These are phyloP conservation scores for Aspergillus proliferans DNA, from an alignment of 2,329 filamentous ascomycete species.

Conservation along the genomic window DNA sequence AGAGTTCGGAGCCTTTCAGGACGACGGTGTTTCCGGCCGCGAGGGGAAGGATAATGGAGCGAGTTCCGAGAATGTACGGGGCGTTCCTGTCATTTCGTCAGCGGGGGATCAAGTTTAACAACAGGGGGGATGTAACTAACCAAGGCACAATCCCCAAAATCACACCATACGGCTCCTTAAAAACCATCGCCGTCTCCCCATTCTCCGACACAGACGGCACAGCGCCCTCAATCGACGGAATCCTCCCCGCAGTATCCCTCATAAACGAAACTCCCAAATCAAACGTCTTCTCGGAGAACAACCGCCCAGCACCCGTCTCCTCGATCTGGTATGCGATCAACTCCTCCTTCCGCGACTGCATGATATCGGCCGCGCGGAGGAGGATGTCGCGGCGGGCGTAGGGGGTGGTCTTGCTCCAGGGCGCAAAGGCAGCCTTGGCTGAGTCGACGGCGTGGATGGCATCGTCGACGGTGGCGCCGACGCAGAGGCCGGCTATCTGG, in stretches of 20 bases:
- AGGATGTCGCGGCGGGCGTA: slow-evolving; percentile 62
- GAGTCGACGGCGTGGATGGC: slow-evolving; percentile 52
- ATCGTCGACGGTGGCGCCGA: slow-evolving; percentile 51
- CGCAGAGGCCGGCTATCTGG: slow-evolving; percentile 50
- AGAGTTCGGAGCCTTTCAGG: slow-evolving; percentile 64
- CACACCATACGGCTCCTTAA: slow-evolving; percentile 73
- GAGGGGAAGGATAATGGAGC: slow-evolving; percentile 56
- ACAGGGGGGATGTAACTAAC: slow-evolving; percentile 39
- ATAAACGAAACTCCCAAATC: slow-evolving; percentile 32
- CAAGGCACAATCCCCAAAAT: slow-evolving; percentile 75
- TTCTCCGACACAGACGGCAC: slow-evolving; percentile 46
- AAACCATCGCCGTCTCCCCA: slow-evolving; percentile 56
- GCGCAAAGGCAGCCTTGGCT: slow-evolving; percentile 61
- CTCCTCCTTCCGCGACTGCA: slow-evolving; percentile 54
- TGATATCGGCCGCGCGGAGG: slow-evolving; percentile 29
- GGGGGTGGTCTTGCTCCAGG: slow-evolving; percentile 62
- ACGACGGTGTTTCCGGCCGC: slow-evolving; percentile 69
- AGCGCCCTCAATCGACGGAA: slow-evolving; percentile 43
- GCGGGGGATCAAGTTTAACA: neutral
- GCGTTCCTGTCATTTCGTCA: slow-evolving; percentile 43
- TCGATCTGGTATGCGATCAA: slow-evolving; percentile 54
- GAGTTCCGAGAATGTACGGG: slow-evolving; percentile 44
- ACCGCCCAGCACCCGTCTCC: slow-evolving; percentile 49
- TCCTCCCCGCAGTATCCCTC: slow-evolving; percentile 48
- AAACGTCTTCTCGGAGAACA: slow-evolving; percentile 32